These are phyloP conservation scores for Kwoniella newhampshirensis DNA, from an alignment of 768 basidiomycete species.

Conservation along the genomic window DNA sequence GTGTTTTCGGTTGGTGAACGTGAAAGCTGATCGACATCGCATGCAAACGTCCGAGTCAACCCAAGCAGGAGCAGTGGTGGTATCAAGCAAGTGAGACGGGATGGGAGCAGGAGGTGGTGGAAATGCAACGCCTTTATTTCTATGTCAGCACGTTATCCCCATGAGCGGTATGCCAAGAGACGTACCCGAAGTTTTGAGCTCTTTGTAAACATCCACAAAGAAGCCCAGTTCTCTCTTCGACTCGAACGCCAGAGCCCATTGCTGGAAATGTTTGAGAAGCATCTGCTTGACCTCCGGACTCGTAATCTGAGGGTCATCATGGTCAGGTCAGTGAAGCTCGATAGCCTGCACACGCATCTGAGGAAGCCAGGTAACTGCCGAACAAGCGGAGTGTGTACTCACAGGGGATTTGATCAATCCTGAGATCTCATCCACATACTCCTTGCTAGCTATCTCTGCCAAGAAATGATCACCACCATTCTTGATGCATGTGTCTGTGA, in stretches of 20 bases:
- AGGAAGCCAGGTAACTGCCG: background rate
- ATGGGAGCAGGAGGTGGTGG: conserved; percentile 42
- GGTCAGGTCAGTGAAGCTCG: conserved; percentile 7
- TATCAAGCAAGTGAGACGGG: conserved; percentile 41
- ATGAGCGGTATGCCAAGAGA: conserved; percentile 42
- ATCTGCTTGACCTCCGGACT: conserved; percentile 80
- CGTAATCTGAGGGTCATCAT: conserved; percentile 53
- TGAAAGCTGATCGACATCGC: conserved; percentile 84
- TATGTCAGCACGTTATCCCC: background rate
- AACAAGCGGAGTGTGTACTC: conserved; percentile 16
- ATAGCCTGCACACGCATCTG: background rate
- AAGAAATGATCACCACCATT: conserved; percentile 94
- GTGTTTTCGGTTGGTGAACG: conserved; percentile 94
- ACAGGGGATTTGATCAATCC: conserved; percentile 77
- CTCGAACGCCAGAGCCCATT: conserved; percentile 89
- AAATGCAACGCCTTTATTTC: conserved; percentile 36
- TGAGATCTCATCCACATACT: conserved; percentile 90
- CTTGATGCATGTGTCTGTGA: conserved; percentile 90
- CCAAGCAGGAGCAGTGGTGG: conserved; percentile 78
- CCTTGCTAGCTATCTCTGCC: conserved; percentile 75
- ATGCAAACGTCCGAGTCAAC: conserved; percentile 93
- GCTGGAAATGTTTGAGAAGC: conserved; percentile 78
- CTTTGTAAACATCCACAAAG: conserved; percentile 75
- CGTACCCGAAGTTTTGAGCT: conserved; percentile 71
- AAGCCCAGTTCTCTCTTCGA: conserved; percentile 72